Evolutionary conservation across 495 filamentous ascomycete species (phyloP), one percentile per base, ranked within the genome.

Genomic region (Thermothielavioides terrestris): DNA sequence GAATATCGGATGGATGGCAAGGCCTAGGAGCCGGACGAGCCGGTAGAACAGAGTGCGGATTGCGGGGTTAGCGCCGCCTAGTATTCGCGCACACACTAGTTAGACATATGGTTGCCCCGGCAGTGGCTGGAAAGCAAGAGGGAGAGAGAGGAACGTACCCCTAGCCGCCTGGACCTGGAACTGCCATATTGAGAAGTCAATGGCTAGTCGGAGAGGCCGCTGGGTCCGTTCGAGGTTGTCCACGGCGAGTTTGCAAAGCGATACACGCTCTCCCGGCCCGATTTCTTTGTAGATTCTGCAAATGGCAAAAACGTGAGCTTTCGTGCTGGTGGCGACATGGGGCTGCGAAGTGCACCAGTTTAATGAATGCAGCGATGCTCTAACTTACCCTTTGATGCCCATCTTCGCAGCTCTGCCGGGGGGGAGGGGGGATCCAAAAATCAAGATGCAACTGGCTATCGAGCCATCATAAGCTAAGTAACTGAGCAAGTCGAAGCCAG

Each of bases 171-270:
- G 89, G 7, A 84, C 82, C 59, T 99, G 92, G 59, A 95, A 97
- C 20, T 95, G 83, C 94, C 94, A 99, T 63, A 99, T 96, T 0
- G 89, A 89, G 51, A 92, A 85, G 63, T 99, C 94, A 42, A 99
- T 87, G 17, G 94, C 94, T 23, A 99, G 73, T 12, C 89, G 82
- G 6, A 97, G 72, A 0, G 92, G 89, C 4, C 83, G 77, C 20
- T 78, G 74, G 34, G 77, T 80, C 27, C 77, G 65, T 53, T 89
- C 82, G 50, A 90, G 76, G 48, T 86, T 82, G 15, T 85, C 75
- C 31, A 88, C 75, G 25, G 89, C 84, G 42, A 96, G 75, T 58
- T 88, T 94, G 12, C 88, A 82, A 8, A 99, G 75, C 21, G 94
- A 85, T 43, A 89, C 75, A 20, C 92, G 79, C 53, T 85, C 71